Evolutionary conservation across 352 stramenopile genomes (phyloP).

Genomic region (Phytopythium aichiense): DNA sequence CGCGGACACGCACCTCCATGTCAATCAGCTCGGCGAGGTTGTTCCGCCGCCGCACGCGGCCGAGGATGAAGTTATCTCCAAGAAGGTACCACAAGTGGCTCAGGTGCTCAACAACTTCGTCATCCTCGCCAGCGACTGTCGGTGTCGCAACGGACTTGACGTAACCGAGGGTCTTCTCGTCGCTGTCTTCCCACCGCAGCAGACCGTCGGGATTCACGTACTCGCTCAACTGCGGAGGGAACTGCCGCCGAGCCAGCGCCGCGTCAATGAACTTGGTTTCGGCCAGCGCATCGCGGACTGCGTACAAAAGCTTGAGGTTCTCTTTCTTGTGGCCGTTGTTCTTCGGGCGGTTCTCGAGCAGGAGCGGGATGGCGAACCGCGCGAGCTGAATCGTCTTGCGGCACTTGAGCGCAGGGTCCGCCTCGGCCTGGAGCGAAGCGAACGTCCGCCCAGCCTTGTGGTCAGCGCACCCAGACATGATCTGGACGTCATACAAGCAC

Average conservation of each 20-base stretch:
- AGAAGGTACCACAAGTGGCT: constrained; percentile 71
- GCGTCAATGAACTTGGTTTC: constrained; percentile 9
- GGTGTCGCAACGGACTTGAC: background rate
- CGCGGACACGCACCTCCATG: constrained; percentile 53
- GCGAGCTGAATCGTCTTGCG: constrained; percentile 29
- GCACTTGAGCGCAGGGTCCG: constrained; percentile 13
- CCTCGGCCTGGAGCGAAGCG: constrained; percentile 24
- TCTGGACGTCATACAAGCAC: constrained; percentile 71
- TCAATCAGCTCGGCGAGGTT: constrained; percentile 55
- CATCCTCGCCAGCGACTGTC: background rate
- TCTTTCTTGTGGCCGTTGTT: constrained; percentile 77
- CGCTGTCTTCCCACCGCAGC: background rate
- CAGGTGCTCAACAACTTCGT: constrained; percentile 11
- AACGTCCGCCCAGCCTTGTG: constrained; percentile 50
- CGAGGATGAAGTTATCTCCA: constrained; percentile 67
- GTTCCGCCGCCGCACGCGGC: constrained; percentile 49
- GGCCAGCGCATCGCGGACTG: constrained; percentile 41
- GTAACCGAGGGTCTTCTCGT: background rate
- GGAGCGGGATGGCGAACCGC: constrained; percentile 54
- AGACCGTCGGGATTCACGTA: constrained; percentile 4
- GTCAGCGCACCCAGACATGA: constrained; percentile 50
- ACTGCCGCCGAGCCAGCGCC: background rate
- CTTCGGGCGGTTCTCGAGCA: constrained; percentile 48
- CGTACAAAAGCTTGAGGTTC: constrained; percentile 56
- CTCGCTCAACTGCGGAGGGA: background rate